Evolutionary conservation across 768 basidiomycete species (phyloP), one percentile per base, ranked within the genome.

Genomic region (Clavaria fumosa): DNA sequence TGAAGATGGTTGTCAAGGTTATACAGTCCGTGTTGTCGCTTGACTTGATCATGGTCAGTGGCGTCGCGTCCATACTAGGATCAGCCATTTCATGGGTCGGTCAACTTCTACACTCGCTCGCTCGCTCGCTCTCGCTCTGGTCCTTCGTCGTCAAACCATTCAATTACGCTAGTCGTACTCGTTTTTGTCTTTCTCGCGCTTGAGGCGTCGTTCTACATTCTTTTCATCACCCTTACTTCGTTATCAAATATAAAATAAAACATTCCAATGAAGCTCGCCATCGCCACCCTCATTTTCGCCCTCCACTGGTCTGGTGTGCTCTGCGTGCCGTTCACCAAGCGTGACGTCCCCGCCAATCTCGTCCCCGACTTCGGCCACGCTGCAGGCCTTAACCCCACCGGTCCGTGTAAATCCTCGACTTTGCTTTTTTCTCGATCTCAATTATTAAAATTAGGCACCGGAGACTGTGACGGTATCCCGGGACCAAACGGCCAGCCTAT

Each of bases 401-500:
- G 38, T 40, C 5, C 3, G 30, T 32, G 4, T 7, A n/a, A 7
- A 3, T 7, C 5, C 31, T 12, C 30, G 6, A 31, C 4, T 5
- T 26, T n/a, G 11, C 31, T 21, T 14, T 28, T 28, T 9, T 14
- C 26, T 9, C 26, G 9, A 14, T 28, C 26, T 28, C 9, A 14
- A 12, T 18, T 4, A 27, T 14, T 19, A 4, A 7, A 20, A 20
- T 4, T 24, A 15, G 66, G 78, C 11, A 74, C 72, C 4, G 78
- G 75, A n/a, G 69, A 80, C 48, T 82, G 79, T 42, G 75, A 78
- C 46, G 79, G 78, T 7, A 56, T 63, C 31, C 72, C 69, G 12
- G 58, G 64, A 3, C 57, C 57, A 11, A 41, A 61, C 37, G 76
- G 75, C 4, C 54, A 67, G 34, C 62, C 69, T 7, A 63, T 79